Percentiles rank a stretch among this genome's conserved stretches.
Evolutionary conservation across 2,329 filamentous ascomycete species (phyloP).

Genomic region (Pseudogymnoascus sp.): DNA sequence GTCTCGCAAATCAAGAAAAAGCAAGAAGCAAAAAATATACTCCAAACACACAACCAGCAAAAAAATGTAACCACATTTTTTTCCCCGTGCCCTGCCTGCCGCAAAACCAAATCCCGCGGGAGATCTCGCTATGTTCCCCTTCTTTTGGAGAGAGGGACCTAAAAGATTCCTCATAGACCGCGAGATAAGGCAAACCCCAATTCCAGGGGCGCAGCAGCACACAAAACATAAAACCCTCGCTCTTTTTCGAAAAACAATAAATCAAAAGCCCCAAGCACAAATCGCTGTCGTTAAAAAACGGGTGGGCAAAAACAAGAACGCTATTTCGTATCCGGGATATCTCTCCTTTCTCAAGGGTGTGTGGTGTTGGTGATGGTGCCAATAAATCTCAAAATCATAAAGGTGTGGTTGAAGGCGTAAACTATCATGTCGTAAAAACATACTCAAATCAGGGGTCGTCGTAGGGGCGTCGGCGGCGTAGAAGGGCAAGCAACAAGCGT

Average conservation of each 20-base stretch:
- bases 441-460: slow-evolving; percentile 5
- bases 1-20: neutral
- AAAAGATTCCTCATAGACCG: neutral
- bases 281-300: neutral
- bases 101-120: neutral
- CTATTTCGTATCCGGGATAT: slow-evolving; percentile 4
- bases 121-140: neutral
- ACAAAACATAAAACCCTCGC: neutral
- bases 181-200: neutral
- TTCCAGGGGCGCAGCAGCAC: neutral
- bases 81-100: neutral
- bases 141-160: neutral
- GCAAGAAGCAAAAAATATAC: slow-evolving; percentile 1
- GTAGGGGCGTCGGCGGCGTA: slow-evolving; percentile 6
- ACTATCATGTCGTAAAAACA: slow-evolving; percentile 5
- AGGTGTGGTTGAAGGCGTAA: slow-evolving; percentile 1
- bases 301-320: neutral
- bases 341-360: neutral
- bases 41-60: slow-evolving; percentile 7
- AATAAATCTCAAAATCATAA: slow-evolving; percentile 7
- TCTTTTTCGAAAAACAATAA: neutral
- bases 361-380: neutral
- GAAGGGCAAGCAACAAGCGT: slow-evolving; percentile 3
- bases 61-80: neutral
- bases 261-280: neutral